Evolutionary conservation across 176 grass and related monocot genomes (phyloP), one percentile per base, ranked within the genome.

Genomic region (Musa acuminata): DNA sequence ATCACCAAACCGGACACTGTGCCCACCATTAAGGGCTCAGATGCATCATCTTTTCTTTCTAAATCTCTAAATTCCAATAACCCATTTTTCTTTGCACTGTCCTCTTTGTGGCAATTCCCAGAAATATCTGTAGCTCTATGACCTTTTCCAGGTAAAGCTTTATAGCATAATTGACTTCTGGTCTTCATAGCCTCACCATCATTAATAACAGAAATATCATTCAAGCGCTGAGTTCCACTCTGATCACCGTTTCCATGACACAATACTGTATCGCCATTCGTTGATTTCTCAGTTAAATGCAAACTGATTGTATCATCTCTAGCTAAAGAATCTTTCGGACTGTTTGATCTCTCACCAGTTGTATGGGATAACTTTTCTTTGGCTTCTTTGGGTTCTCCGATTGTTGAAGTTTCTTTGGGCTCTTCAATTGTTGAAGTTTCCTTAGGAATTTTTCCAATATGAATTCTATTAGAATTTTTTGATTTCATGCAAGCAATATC

Each of bases 1-100:
- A 96, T 76, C 62, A 83, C 83, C 67, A 84, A 75, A 26, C 63
- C 81, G 50, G 83, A 69, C 24, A 87, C 9, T 49, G 58, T 84
- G 53, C 90, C 89, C 55, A 75, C 53, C 0, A 77, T 83, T 62
- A 73, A 85, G 64, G 85, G 26, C 19, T 64, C 75, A 75, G 79
- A 84, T n/a, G 52, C 49, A 67, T 85, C 85, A 76, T 78, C 80
- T 13, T 68, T 83, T 21, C 75, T 72, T 26, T 82, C 72, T 29
- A 17, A 55, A 25, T 66, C 53, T 8, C 29, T 48, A 70, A 70
- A 20, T 70, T 20, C 35, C 11, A 64, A 52, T 77, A 60, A 64
- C 2, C 11, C 60, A 65, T 77, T 65, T 77, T 25, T 49, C 43
- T 65, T 25, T 23, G 29, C 29, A 64, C 14, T 11, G 11, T 64